phyloP scores from a whole-genome alignment of 2,329 filamentous ascomycete species.

The Xenoacremonium recifei region DNA sequence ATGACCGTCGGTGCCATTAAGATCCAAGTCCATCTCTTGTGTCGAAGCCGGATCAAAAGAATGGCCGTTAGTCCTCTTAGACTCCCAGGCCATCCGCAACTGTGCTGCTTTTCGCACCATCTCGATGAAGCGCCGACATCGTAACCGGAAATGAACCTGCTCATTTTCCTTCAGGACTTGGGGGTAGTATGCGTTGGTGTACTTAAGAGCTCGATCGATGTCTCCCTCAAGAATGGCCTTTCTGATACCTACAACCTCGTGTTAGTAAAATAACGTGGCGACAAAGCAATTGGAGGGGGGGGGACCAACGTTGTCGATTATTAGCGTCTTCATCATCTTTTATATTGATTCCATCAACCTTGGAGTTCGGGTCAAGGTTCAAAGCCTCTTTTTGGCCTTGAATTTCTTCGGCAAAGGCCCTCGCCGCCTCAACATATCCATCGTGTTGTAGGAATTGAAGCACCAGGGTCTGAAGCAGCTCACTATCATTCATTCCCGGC shows the following conservation, averaged over 20 bases:
- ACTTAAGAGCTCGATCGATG: constrained; percentile 84
- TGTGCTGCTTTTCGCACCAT: constrained; percentile 80
- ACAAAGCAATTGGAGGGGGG: background rate
- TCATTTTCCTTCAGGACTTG: constrained; percentile 76
- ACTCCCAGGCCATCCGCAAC: constrained; percentile 41
- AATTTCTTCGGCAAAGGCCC: constrained; percentile 83
- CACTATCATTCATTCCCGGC: constrained; percentile 66
- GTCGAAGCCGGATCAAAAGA: constrained; percentile 34
- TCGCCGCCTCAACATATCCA: constrained; percentile 90
- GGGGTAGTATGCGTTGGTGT: constrained; percentile 76
- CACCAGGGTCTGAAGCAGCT: constrained; percentile 76
- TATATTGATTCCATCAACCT: constrained; percentile 61
- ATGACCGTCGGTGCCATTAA: constrained; percentile 42
- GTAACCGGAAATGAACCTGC: constrained; percentile 82
- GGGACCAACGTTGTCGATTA: constrained; percentile 72
- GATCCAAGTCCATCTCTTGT: constrained; percentile 57
- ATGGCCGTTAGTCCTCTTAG: constrained; percentile 44
- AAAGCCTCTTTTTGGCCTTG: constrained; percentile 70
- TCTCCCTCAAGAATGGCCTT: constrained; percentile 86
- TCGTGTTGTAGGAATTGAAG: constrained; percentile 92
- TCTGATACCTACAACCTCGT: constrained; percentile 65
- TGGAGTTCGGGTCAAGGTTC: constrained; percentile 51
- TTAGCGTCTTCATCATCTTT: constrained; percentile 84
- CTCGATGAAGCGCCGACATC: constrained; percentile 91
- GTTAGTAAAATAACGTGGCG: constrained; percentile 15